Evolutionary conservation across 2,329 filamentous ascomycete species (phyloP).

Genomic region (Colletotrichum shisoi): DNA sequence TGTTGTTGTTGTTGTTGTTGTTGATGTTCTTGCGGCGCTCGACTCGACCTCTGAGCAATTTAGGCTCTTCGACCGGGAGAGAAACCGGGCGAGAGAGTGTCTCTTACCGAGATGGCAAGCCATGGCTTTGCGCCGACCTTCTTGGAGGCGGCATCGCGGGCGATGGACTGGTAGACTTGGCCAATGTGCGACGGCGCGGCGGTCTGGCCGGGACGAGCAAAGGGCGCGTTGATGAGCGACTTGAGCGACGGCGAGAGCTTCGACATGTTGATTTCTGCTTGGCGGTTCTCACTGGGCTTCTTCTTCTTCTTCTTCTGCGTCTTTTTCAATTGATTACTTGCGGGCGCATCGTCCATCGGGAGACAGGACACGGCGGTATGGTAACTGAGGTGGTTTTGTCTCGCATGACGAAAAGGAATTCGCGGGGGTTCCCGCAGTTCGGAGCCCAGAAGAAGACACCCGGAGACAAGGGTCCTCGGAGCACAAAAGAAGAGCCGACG

Average conservation of each 20-base stretch:
- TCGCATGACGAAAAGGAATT: constrained; percentile 6
- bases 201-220: constrained; percentile 70
- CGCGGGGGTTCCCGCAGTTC: constrained; percentile 27
- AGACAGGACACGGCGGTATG: constrained; percentile 6
- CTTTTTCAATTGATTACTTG: neutral
- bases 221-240: constrained; percentile 74
- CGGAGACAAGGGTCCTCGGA: constrained; percentile 5
- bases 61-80: neutral
- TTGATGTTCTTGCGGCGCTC: neutral
- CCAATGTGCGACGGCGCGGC: constrained; percentile 70
- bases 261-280: constrained; percentile 62
- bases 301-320: neutral
- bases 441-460: constrained; percentile 32
- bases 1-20: no score
- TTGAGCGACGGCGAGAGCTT: constrained; percentile 77
- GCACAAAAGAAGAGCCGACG: constrained; percentile 21
- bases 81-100: constrained; percentile 7
- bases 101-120: constrained; percentile 69
- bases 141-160: constrained; percentile 67
- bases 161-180: constrained; percentile 70
- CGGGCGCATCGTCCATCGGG: constrained; percentile 31
- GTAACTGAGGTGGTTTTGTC: constrained; percentile 30
- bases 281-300: neutral
- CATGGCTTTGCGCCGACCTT: constrained; percentile 71
- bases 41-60: neutral